These are phyloP conservation scores for Piper betle DNA, from an alignment of 164 flowering plant genomes.

Conservation along the genomic window DNA sequence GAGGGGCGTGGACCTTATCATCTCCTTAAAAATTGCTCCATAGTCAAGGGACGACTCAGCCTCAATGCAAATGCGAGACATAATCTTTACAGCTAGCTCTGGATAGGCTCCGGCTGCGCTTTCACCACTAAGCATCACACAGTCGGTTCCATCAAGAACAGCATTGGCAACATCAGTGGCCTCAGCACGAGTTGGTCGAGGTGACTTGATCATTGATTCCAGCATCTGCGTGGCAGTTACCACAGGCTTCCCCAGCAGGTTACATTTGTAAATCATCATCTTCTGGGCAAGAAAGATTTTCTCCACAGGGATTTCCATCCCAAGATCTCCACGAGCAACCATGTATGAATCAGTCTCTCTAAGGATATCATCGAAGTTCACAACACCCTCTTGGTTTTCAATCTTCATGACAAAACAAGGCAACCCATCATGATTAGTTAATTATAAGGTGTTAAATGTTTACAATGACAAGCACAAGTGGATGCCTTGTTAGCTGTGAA, in stretches of 20 bases:
- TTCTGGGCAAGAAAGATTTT: slow-evolving; percentile 82
- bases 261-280: slow-evolving; percentile 90
- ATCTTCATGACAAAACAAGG: slow-evolving; percentile 22
- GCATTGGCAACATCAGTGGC: slow-evolving; percentile 87
- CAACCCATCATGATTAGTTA: background rate
- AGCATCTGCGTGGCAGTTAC: slow-evolving; percentile 90
- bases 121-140: slow-evolving; percentile 89
- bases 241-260: slow-evolving; percentile 67
- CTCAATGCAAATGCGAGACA: slow-evolving; percentile 64
- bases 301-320: slow-evolving; percentile 86
- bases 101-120: slow-evolving; percentile 86
- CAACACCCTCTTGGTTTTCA: slow-evolving; percentile 82
- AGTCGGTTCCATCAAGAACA: slow-evolving; percentile 75
- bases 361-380: slow-evolving; percentile 75
- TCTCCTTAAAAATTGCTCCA: slow-evolving; percentile 54
- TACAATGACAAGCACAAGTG: background rate
- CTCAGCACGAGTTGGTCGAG: slow-evolving; percentile 78
- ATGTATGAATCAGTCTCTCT: slow-evolving; percentile 73
- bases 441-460: background rate
- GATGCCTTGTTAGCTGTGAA: slow-evolving; percentile 1
- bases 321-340: slow-evolving; percentile 93
- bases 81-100: slow-evolving; percentile 66
- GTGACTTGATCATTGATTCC: slow-evolving; percentile 81
- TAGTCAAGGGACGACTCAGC: slow-evolving; percentile 77
- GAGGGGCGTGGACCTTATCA: slow-evolving; percentile 55